Evolutionary conservation across 768 basidiomycete species (phyloP).

Genomic region (Exidia glandulosa): DNA sequence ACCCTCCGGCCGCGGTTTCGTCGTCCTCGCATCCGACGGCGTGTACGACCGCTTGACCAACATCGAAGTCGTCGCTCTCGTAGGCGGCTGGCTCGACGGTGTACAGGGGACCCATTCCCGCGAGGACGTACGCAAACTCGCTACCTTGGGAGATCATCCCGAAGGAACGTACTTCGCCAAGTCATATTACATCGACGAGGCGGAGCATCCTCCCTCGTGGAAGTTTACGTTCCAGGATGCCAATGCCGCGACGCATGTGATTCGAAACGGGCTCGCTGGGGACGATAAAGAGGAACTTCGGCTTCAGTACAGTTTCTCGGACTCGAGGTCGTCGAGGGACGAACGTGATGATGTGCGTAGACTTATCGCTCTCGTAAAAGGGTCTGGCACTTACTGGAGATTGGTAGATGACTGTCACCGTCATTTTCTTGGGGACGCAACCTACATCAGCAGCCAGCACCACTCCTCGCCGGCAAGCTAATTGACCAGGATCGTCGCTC

Average conservation of each 20-base stretch:
- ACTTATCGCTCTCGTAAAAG: too few species aligned
- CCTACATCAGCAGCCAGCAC: too few species aligned
- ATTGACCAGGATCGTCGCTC: too few species aligned
- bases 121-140: constrained; percentile 1
- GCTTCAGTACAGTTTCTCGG: not conserved
- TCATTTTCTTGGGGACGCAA: too few species aligned
- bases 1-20: constrained; percentile 31
- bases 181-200: constrained; percentile 24
- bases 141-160: constrained; percentile 8
- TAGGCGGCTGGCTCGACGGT: constrained; percentile 35
- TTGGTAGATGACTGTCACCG: too few species aligned
- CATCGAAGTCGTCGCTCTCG: constrained; percentile 43
- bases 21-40: constrained; percentile 43
- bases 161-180: constrained; percentile 6
- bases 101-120: constrained; percentile 6
- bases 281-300: constrained; percentile 24
- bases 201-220: constrained; percentile 19
- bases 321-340: not conserved
- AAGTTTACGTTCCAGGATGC: constrained; percentile 32
- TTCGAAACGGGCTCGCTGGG: constrained; percentile 45
- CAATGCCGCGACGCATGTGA: constrained; percentile 40
- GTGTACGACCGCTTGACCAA: constrained; percentile 43
- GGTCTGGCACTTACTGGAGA: too few species aligned
- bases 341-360: not conserved
- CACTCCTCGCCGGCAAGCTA: too few species aligned